Conservation (phyloP, 768 basidiomycete species). For the Sistotremastrum niveocremeum region DNA sequence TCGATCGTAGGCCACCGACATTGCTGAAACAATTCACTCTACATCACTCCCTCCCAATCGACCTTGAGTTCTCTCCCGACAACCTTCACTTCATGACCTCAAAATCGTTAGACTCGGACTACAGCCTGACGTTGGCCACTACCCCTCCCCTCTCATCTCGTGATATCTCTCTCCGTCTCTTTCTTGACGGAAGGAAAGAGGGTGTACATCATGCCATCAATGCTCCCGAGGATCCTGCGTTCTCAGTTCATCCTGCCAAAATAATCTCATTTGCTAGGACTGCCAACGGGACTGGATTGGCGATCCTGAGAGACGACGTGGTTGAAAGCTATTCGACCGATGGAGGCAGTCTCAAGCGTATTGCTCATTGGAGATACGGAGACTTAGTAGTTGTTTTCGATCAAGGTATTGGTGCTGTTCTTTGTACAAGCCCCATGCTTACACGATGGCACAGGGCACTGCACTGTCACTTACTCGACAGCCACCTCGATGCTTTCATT, state of each 20-base stretch:
- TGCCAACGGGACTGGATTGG: conserved; percentile 65
- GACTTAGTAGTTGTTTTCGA: conserved; percentile 63
- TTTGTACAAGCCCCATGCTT: neutral
- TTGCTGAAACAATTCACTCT: conserved; percentile 63
- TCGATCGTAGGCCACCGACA: conserved; percentile 80
- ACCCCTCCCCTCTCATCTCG: conserved; percentile 54
- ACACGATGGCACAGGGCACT: conserved; percentile 27
- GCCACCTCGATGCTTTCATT: conserved; percentile 29
- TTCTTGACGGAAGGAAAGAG: conserved; percentile 45
- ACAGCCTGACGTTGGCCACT: conserved; percentile 42
- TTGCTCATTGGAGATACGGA: conserved; percentile 38
- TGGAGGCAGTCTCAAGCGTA: conserved; percentile 31
- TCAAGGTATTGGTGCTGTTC: conserved; percentile 30
- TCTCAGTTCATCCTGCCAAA: conserved; percentile 33
- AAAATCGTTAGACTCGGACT: conserved; percentile 12
- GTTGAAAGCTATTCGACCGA: conserved; percentile 51
- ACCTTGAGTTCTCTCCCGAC: conserved; percentile 33
- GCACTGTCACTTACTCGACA: conserved; percentile 46
- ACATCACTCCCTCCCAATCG: conserved; percentile 42
- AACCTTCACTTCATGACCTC: conserved; percentile 38
- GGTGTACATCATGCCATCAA: conserved; percentile 34
- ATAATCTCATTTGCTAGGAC: conserved; percentile 61
- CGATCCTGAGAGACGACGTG: conserved; percentile 42
- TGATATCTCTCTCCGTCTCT: conserved; percentile 39
- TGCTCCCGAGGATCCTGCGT: conserved; percentile 23